Evolutionary conservation across 805 yeast genomes (phyloP).

Genomic region (Candida takata): DNA sequence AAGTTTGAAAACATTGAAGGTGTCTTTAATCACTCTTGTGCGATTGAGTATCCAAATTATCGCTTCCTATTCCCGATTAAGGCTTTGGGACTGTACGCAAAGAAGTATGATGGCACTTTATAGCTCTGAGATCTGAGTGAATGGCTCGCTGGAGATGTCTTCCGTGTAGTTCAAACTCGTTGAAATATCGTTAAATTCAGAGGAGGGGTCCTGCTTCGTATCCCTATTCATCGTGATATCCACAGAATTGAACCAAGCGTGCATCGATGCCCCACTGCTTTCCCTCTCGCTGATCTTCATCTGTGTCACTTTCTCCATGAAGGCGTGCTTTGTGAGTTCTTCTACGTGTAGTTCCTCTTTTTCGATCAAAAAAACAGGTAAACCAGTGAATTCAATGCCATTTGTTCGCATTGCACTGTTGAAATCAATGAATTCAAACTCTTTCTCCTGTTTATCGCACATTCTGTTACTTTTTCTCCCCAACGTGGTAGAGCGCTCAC

Average conservation of each 20-base stretch:
- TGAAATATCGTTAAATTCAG: slow-evolving; percentile 9
- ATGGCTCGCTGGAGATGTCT: slow-evolving; percentile 7
- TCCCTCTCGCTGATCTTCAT: not conserved
- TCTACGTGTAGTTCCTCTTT: slow-evolving; percentile 3
- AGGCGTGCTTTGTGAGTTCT: slow-evolving; percentile 2
- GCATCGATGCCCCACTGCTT: not conserved
- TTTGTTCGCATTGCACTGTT: slow-evolving; percentile 3
- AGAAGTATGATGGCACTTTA: slow-evolving; percentile 7
- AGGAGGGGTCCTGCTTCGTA: slow-evolving; percentile 1
- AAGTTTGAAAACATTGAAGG: slow-evolving; percentile 83
- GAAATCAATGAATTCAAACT: slow-evolving; percentile 7
- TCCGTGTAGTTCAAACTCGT: not conserved
- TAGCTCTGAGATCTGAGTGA: slow-evolving; percentile 4
- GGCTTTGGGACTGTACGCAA: slow-evolving; percentile 72
- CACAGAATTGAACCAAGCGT: not conserved
- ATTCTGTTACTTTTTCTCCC: too few relatives aligned
- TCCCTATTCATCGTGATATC: not conserved
- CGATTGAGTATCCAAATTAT: slow-evolving; percentile 94
- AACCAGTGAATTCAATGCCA: slow-evolving; percentile 1
- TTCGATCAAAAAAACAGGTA: slow-evolving; percentile 7
- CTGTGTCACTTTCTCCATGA: slow-evolving; percentile 2
- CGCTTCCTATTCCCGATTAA: slow-evolving; percentile 85
- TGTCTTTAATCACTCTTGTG: slow-evolving; percentile 90
- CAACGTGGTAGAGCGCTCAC: too few relatives aligned
- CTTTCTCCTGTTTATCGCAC: not conserved